Evolutionary conservation across 1,284 basidiomycete genomes (phyloP).

Genomic region (Trichosporon faecale): DNA sequence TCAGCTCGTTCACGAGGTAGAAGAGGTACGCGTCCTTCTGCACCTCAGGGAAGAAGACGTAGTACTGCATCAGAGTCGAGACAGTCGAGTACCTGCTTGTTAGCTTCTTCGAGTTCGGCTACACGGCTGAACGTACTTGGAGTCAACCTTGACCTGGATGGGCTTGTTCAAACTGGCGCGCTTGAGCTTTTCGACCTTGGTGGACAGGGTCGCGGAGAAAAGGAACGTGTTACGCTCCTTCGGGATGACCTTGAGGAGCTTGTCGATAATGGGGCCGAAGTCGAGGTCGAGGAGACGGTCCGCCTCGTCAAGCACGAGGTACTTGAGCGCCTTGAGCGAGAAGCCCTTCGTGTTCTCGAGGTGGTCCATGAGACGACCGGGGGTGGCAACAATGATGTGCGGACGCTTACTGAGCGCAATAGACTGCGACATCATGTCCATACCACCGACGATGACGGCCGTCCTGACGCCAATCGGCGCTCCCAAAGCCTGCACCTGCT

Average conservation of each 20-base stretch:
- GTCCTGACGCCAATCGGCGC: slow-evolving; percentile 90
- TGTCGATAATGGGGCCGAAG: slow-evolving; percentile 95
- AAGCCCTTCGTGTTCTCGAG: slow-evolving; percentile 98
- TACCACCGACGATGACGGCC: slow-evolving; percentile 89
- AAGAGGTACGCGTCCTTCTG: slow-evolving; percentile 92
- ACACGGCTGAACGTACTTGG: slow-evolving; percentile 64
- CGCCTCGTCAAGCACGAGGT: slow-evolving; percentile 94
- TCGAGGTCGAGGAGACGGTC: slow-evolving; percentile 96
- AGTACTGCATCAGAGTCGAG: slow-evolving; percentile 91
- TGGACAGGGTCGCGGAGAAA: slow-evolving; percentile 99
- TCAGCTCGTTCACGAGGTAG: slow-evolving; percentile 82
- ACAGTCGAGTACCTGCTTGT: slow-evolving; percentile 85
- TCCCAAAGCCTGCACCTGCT: slow-evolving; percentile 91
- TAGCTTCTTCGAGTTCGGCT: neutral
- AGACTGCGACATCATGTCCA: slow-evolving; percentile 90
- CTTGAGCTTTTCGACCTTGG: slow-evolving; percentile 96
- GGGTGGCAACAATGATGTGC: slow-evolving; percentile 96
- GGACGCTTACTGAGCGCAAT: slow-evolving; percentile 89
- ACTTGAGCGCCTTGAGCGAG: slow-evolving; percentile 79
- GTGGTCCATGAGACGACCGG: slow-evolving; percentile 91
- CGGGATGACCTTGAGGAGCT: slow-evolving; percentile 92
- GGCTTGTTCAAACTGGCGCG: slow-evolving; percentile 93
- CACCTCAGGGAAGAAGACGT: slow-evolving; percentile 87
- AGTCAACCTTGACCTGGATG: slow-evolving; percentile 87
- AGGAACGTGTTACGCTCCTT: slow-evolving; percentile 93